Conservation (phyloP, 805 yeast species). For the Saturnispora serradocipensis region DNA sequence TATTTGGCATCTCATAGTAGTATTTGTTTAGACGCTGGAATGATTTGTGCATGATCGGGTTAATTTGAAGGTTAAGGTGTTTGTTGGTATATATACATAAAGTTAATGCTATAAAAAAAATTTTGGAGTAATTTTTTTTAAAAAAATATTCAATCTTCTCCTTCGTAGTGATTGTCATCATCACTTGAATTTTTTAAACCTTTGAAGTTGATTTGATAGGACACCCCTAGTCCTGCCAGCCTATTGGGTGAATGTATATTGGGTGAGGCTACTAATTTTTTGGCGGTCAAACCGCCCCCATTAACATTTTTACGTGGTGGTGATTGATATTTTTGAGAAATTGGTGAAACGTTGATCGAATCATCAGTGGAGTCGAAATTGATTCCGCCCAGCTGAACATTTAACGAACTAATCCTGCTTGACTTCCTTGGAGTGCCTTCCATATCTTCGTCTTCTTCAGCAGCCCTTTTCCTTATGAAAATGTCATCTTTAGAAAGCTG, state of each 20-base stretch:
- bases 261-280: slow-evolving; percentile 13
- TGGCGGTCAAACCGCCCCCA: slow-evolving; percentile 9
- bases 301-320: neutral
- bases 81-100: too few relatives aligned
- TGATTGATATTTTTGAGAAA: neutral
- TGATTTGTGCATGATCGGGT: neutral
- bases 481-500: neutral
- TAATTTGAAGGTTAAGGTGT: neutral
- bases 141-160: neutral
- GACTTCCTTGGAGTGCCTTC: slow-evolving; percentile 6
- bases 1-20: slow-evolving; percentile 14
- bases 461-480: neutral
- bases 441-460: neutral
- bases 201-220: slow-evolving; percentile 3
- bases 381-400: slow-evolving; percentile 10
- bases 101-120: neutral
- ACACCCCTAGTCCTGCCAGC: slow-evolving; percentile 14
- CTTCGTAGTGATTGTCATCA: neutral
- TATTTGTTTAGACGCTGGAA: neutral
- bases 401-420: slow-evolving; percentile 12
- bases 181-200: neutral
- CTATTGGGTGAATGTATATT: slow-evolving; percentile 15
- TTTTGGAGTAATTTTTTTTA: neutral
- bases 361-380: slow-evolving; percentile 5
- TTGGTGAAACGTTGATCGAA: neutral